Evolutionary conservation across 768 basidiomycete species (phyloP), one percentile per base, ranked within the genome.

Genomic region (Coprinellus aureogranulatus): DNA sequence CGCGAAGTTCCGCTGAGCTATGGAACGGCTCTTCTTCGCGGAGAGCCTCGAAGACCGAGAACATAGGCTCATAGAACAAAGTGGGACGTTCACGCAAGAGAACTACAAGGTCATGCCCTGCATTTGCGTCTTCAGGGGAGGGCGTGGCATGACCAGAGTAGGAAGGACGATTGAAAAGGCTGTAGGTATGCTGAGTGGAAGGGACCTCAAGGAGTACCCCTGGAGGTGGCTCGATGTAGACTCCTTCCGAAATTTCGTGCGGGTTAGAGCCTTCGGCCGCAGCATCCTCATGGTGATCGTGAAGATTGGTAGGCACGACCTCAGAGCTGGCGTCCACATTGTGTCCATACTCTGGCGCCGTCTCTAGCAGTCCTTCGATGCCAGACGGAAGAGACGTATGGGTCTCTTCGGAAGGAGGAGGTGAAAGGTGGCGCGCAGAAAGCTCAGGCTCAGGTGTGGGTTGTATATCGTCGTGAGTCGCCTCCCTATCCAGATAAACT

Each of bases 41-140:
- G 42, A 92, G 72, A 55, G 86, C 87, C 55, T 86, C 86, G 64
- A 92, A 91, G 20, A 91, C 81, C 56, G 71, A 76, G 42, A 80
- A 81, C 46, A 92, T 66, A 27, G 89, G 85, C 67, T 91, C 89
- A 63, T 91, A 92, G 68, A 89, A 92, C 6, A 92, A 74, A 3
- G 84, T 88, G 2, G 89, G 89, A 18, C 73, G 78, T 57, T 83
- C 74, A 46, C 83, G 79, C 57, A 92, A 77, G 48, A 92, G 72
- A 5, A 89, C 66, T n/a, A 70, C 66, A 30, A 70, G 31, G 22
- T 55, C 60, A 49, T 62, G 64, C 41, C 67, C 56, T 4, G 41
- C 23, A 22, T 52, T 57, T 23, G 58, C 53, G n/a, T 59, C 59
- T 39, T 53, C 11, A 42, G 39, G 20, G 44, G 59, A n/a, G 37